A percentile compares a stretch with the other conserved stretches of the same genome.
These are phyloP conservation scores for Colletotrichum echinochloae DNA, from an alignment of 2,329 filamentous ascomycete genomes.

Conservation along the genomic window DNA sequence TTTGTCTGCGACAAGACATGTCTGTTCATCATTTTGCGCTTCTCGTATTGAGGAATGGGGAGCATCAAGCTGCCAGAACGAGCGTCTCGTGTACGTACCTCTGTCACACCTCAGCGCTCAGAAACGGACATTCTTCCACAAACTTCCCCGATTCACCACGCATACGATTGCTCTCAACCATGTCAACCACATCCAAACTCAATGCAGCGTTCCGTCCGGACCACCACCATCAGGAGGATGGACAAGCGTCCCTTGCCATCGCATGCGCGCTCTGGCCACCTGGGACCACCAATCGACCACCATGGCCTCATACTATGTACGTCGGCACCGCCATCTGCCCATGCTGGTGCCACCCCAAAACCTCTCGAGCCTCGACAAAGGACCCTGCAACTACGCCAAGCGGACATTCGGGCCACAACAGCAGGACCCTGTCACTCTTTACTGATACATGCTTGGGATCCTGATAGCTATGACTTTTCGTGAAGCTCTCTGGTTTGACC, in stretches of 20 bases:
- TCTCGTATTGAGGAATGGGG: not conserved
- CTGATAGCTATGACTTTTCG: not conserved
- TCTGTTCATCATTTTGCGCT: too few species aligned
- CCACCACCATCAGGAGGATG: not conserved
- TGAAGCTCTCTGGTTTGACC: not conserved
- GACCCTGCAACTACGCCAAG: conserved; percentile 26
- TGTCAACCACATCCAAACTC: conserved; percentile 15
- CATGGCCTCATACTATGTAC: conserved; percentile 35
- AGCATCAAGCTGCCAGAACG: conserved; percentile 6
- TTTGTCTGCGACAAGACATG: not conserved
- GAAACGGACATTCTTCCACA: conserved; percentile 35
- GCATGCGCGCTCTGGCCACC: conserved; percentile 31
- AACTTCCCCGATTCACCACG: conserved; percentile 2
- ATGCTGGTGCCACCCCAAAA: conserved; percentile 37
- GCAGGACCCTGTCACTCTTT: not conserved
- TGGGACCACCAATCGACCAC: conserved; percentile 17
- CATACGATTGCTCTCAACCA: conserved; percentile 9
- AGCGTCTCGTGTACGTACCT: conserved; percentile 15
- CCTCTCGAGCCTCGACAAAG: conserved; percentile 28
- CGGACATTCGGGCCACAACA: not conserved
- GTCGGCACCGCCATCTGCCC: conserved; percentile 35
- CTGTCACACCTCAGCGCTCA: too few species aligned
- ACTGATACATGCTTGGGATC: not conserved
- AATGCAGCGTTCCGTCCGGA: conserved; percentile 26
- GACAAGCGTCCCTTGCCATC: conserved; percentile 36